Conservation (phyloP, 2,329 filamentous ascomycete species). For the Polytolypa hystricis region DNA sequence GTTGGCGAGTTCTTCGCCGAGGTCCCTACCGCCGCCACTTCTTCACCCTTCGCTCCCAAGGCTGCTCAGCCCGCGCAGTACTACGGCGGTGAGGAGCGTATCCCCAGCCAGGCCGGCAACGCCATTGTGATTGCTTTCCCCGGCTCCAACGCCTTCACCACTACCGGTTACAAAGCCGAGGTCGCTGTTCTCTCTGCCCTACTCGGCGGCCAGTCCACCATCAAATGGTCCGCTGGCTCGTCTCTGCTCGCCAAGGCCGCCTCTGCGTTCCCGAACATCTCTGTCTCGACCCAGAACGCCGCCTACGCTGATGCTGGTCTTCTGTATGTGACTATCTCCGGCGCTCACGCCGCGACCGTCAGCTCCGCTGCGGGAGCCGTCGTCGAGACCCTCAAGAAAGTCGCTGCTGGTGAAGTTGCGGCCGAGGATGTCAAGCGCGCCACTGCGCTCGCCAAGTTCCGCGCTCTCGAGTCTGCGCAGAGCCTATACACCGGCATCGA, state of each 20-base stretch:
- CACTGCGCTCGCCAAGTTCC: constrained; percentile 85
- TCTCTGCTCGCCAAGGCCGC: constrained; percentile 75
- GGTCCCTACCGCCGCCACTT: constrained; percentile 42
- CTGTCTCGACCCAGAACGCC: constrained; percentile 62
- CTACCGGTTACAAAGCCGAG: constrained; percentile 74
- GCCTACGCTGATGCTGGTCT: constrained; percentile 93
- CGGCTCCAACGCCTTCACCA: constrained; percentile 64
- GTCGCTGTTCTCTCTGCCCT: constrained; percentile 76
- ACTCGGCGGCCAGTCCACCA: constrained; percentile 76
- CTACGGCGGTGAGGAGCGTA: constrained; percentile 89
- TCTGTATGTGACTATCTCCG: constrained; percentile 69
- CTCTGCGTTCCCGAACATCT: constrained; percentile 53
- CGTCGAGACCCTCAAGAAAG: constrained; percentile 70
- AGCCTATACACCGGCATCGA: constrained; percentile 66
- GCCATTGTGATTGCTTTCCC: constrained; percentile 85
- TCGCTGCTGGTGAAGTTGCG: constrained; percentile 62
- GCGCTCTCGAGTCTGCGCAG: constrained; percentile 72
- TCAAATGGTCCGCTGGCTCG: constrained; percentile 95
- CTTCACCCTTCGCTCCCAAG: constrained; percentile 43
- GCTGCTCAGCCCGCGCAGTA: constrained; percentile 65
- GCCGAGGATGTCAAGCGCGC: constrained; percentile 89
- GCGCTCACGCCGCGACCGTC: constrained; percentile 56
- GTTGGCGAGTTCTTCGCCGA: constrained; percentile 82
- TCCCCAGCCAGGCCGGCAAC: constrained; percentile 65
- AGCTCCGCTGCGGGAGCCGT: constrained; percentile 63